phyloP scores from a whole-genome alignment of 1,284 basidiomycete species.

The Austroboletus rostrupii region DNA sequence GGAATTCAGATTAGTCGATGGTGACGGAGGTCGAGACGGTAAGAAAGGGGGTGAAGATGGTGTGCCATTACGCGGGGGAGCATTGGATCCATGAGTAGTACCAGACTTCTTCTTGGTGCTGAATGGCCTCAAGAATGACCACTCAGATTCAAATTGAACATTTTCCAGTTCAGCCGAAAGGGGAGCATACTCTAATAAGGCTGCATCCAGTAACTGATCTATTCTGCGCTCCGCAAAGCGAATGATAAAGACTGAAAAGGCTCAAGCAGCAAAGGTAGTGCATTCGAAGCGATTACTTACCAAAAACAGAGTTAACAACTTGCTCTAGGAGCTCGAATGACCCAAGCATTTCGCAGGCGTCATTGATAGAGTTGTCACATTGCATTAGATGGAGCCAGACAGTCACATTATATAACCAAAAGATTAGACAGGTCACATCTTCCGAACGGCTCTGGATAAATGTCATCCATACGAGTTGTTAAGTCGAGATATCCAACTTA shows the following conservation, averaged over 20 bases:
- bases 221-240: conserved; percentile 87
- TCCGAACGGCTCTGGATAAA: conserved; percentile 67
- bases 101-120: conserved; percentile 60
- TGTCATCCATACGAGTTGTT: conserved; percentile 7
- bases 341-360: conserved; percentile 75
- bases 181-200: conserved; percentile 82
- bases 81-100: conserved; percentile 28
- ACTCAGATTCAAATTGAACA: conserved; percentile 93
- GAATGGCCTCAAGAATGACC: conserved; percentile 85
- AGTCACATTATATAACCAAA: conserved; percentile 93
- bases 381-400: conserved; percentile 87
- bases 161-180: conserved; percentile 76
- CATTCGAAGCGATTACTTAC: conserved; percentile 39
- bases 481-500: conserved; percentile 40
- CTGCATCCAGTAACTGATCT: conserved; percentile 80
- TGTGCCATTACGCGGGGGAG: conserved; percentile 35
- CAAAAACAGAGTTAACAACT: conserved; percentile 91
- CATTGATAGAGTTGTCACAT: conserved; percentile 73
- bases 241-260: conserved; percentile 81
- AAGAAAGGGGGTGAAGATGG: conserved; percentile 39
- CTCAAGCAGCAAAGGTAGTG: conserved; percentile 7
- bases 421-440: conserved; percentile 82
- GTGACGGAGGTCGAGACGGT: conserved; percentile 47
- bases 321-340: conserved; percentile 81
- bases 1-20: conserved; percentile 37